A percentile compares a stretch with the other conserved stretches of the same genome.
Evolutionary conservation across 106 monocot species (phyloP).

Genomic region (Apostasia ramifera): DNA sequence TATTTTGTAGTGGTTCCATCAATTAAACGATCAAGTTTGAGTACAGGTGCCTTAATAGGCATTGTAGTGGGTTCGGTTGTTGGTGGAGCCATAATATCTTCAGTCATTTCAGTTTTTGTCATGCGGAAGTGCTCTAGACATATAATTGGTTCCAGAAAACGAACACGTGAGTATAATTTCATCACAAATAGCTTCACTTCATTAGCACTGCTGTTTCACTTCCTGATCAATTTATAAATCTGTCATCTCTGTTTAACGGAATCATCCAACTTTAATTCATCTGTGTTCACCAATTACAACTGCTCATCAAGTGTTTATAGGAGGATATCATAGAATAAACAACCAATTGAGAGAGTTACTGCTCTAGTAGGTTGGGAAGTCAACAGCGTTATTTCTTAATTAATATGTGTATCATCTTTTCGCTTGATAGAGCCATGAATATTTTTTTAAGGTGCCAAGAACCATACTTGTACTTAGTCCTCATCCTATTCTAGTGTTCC

Average conservation of each 20-base stretch:
- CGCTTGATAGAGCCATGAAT: too few species aligned
- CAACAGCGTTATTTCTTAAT: too few species aligned
- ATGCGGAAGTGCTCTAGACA: conserved; percentile 26
- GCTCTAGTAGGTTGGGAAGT: too few species aligned
- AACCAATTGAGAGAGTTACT: background rate
- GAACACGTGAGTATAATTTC: conserved; percentile 29
- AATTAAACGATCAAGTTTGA: conserved; percentile 30
- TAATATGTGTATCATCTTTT: too few species aligned
- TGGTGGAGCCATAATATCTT: conserved; percentile 29
- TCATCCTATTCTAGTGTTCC: too few species aligned
- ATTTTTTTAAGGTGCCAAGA: too few species aligned
- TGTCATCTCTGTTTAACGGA: too few species aligned
- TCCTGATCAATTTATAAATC: background rate
- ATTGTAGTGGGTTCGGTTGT: conserved; percentile 33
- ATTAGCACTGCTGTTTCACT: background rate
- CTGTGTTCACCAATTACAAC: background rate
- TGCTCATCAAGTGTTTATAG: background rate
- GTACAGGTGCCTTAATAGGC: conserved; percentile 28
- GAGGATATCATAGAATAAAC: background rate
- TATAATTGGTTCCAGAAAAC: conserved; percentile 20
- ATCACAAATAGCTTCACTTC: background rate
- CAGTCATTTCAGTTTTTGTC: conserved; percentile 20
- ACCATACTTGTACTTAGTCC: too few species aligned
- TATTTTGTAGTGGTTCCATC: conserved; percentile 25
- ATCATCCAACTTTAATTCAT: too few species aligned